A percentile compares a stretch with the other conserved stretches of the same genome.
These are phyloP conservation scores for Erigeron canadensis DNA, from an alignment of 129 eudicot species.

Conservation along the genomic window DNA sequence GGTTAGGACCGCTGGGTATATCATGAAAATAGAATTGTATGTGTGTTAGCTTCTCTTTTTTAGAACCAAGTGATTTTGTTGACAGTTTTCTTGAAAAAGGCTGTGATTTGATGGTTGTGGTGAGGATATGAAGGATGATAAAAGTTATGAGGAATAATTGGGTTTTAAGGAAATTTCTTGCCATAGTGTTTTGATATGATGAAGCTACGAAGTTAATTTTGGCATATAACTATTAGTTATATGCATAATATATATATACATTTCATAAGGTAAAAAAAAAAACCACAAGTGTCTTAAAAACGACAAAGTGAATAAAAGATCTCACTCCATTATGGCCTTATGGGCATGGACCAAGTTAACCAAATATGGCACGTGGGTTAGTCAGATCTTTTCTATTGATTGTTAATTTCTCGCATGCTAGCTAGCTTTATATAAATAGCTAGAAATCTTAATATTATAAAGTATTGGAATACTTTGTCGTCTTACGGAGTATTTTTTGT, in stretches of 20 bases:
- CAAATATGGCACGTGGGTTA: not conserved
- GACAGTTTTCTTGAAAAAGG: constrained; percentile 3
- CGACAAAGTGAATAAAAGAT: not conserved
- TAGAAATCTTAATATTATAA: no score
- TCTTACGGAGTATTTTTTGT: no score
- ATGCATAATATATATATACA: not conserved
- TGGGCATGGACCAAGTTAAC: not conserved
- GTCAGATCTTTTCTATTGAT: no score
- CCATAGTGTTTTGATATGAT: not conserved
- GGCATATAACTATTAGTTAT: not conserved
- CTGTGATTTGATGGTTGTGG: not conserved
- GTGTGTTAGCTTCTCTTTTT: not conserved
- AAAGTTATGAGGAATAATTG: not conserved
- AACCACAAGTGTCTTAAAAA: not conserved
- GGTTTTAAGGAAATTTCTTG: not conserved
- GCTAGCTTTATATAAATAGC: no score
- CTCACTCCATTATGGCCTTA: not conserved
- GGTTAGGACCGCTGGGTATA: not conserved
- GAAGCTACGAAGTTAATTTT: not conserved
- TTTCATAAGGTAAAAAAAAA: not conserved
- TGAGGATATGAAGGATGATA: not conserved
- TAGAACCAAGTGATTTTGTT: constrained; percentile 1
- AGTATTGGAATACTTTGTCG: no score
- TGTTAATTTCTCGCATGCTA: no score
- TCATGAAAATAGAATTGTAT: constrained; percentile 2